phyloP scores from a whole-genome alignment of 2,329 filamentous ascomycete genomes.

The Ascosphaera apis region DNA sequence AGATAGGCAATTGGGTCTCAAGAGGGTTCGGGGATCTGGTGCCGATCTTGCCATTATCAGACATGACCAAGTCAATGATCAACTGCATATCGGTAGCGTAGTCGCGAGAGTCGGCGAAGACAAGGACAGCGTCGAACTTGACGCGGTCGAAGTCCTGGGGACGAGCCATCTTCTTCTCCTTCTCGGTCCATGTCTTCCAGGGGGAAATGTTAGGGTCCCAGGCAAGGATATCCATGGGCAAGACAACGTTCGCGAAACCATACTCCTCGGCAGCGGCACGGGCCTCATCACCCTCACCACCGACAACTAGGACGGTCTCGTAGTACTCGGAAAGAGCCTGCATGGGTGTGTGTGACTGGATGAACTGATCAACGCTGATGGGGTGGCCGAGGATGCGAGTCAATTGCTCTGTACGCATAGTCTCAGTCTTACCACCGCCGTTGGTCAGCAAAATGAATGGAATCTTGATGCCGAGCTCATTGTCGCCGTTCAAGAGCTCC shows the following conservation, averaged over 20 bases:
- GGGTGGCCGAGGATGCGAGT: conserved; percentile 41
- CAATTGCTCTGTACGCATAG: conserved; percentile 40
- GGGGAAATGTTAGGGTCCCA: conserved; percentile 47
- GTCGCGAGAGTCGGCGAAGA: conserved; percentile 52
- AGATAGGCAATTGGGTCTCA: conserved; percentile 46
- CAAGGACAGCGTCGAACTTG: conserved; percentile 52
- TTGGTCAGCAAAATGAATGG: conserved; percentile 53
- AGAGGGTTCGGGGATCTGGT: conserved; percentile 44
- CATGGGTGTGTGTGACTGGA: conserved; percentile 58
- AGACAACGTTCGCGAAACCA: conserved; percentile 49
- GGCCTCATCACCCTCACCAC: conserved; percentile 53
- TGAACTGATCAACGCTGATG: conserved; percentile 50
- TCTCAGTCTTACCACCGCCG: conserved; percentile 48
- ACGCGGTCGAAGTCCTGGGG: conserved; percentile 49
- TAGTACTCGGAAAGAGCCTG: conserved; percentile 54
- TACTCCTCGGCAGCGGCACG: conserved; percentile 50
- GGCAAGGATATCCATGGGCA: conserved; percentile 50
- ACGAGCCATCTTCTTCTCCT: conserved; percentile 42
- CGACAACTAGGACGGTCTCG: conserved; percentile 50
- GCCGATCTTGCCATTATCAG: conserved; percentile 41
- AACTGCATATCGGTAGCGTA: conserved; percentile 56
- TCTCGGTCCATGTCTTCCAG: conserved; percentile 42
- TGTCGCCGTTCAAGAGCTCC: conserved; percentile 51
- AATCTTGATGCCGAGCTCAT: conserved; percentile 60
- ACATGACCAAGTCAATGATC: conserved; percentile 48